Evolutionary conservation across 2,329 filamentous ascomycete species (phyloP), one percentile per base, ranked within the genome.

Genomic region (Xylaria sp.): DNA sequence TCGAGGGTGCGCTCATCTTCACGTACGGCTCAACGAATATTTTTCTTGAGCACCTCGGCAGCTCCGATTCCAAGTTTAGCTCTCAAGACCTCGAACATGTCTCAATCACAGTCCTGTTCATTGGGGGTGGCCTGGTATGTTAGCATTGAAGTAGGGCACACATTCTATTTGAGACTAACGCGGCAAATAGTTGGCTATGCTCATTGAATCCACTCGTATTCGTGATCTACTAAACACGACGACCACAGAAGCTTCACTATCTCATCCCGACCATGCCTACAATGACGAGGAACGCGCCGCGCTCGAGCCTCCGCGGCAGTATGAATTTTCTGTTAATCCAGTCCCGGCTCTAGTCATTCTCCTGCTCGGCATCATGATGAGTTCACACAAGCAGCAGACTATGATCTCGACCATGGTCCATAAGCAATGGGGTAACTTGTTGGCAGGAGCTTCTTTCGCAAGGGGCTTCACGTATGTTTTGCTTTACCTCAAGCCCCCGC

Each of bases 381-480:
- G 92, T 76, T 93, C 92, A 30, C 95, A 98, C 80, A 93, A 95
- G 67, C 94, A 97, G 78, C 79, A 84, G 32, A 92, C 89, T 68
- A 93, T 93, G 90, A 86, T 94, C 55, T 95, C 93, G 9, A 93
- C 90, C 73, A 97, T 96, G 93, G 88, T 98, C 57, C 95, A 98
- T 82, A 91, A 91, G 77, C 94, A 98, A 80, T 98, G 95, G 95
- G 95, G 95, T 30, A 90, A 89, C 75, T 86, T 98, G 72, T 86
- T 98, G 61, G 86, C 93, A 55, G 93, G 91, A 30, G 94, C 93
- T 63, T 91, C 94, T 0, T 85, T 97, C 66, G 90, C 93, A 27
- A 89, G 95, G 55, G 89, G 85, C 1, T 82, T 93, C 64, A 97
- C 94, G 6, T 98, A 98, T 78, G 80, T 96, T 4, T 81, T 94